Base-by-base conservation (phyloP, 495 filamentous ascomycete genomes). In the Patellaria atrata region DNA sequence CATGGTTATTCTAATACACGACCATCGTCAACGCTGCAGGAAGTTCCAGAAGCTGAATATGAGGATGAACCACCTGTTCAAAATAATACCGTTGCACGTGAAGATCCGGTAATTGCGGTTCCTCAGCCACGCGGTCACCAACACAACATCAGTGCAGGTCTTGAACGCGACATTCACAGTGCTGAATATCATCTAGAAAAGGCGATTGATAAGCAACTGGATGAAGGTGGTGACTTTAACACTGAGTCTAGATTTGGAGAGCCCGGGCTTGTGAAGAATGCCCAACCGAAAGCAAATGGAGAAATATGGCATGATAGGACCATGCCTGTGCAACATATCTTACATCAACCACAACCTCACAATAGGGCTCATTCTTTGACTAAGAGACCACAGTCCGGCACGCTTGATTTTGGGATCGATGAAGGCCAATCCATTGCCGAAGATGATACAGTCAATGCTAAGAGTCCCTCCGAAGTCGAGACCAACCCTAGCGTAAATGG, bases 101-200 rank as follows among this genome's bases (percentile, higher is more conserved):
- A 57, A 55, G 27, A 64, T 47, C 52, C 50, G 21, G 65, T 73
- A 26, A 70, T 82, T 49, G 73, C 70, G 30, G 64, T 71, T 26
- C 77, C 77, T 7, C 74, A 67, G 24, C 76, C 77, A 27, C 68
- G 70, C 35, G 67, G 71, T 14, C 74, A 77, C 41, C 60, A 58
- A 23, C 75, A 77, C 30, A 78, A 80, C 43, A 55, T 77, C 24
- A 79, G 74, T 40, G 69, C 73, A 37, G 80, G 70, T 21, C 63
- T 94, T 18, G 82, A 94, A 54, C 74, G 77, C 48, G 84, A 91
- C 42, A 72, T 92, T 27, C 80, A 91, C 31, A 75, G 83, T 50
- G 71, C 73, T n/a, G 78, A 91, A 38, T 83, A 89, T 46, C 79
- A 86, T 37, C 52, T 85, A 36, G 80, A 82, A 45, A 67, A 77